Evolutionary conservation across 176 grass and related monocot genomes (phyloP).

Genomic region (Themeda triandra): DNA sequence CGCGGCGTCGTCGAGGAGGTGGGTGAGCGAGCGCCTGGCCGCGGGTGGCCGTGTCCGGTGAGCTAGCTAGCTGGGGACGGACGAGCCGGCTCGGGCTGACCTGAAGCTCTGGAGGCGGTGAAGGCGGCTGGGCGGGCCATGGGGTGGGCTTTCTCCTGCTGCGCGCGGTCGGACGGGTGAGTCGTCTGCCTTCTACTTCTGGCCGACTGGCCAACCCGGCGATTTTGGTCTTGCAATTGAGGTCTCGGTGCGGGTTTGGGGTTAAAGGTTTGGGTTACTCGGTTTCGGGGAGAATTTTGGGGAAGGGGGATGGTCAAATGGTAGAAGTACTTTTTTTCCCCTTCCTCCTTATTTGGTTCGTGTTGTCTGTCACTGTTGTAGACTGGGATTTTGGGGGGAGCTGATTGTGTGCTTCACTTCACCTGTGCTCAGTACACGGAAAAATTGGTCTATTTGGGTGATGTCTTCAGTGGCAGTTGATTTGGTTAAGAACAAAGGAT

Average conservation of each 20-base stretch:
- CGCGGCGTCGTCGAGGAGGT: neutral
- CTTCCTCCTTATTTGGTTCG: neutral
- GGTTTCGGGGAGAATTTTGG: neutral
- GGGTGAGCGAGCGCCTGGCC: neutral
- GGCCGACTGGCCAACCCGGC: neutral
- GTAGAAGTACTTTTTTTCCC: neutral
- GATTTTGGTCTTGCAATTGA: neutral
- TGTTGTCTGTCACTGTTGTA: neutral
- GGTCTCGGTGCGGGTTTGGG: neutral
- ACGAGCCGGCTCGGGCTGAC: no score
- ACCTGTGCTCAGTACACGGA: neutral
- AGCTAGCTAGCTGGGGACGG: neutral
- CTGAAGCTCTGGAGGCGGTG: slow-evolving; percentile 6
- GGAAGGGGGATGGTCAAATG: neutral
- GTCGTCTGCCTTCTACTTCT: neutral
- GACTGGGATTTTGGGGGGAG: neutral
- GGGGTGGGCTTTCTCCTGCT: slow-evolving; percentile 43
- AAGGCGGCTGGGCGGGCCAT: neutral
- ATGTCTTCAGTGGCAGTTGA: neutral
- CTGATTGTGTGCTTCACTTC: neutral
- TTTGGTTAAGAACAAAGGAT: neutral
- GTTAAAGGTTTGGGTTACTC: neutral
- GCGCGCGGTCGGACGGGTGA: slow-evolving; percentile 39
- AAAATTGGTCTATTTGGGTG: neutral
- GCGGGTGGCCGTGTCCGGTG: neutral